Evolutionary conservation across 176 grass and related monocot species (phyloP).

Genomic region (Saccharum officinarum): DNA sequence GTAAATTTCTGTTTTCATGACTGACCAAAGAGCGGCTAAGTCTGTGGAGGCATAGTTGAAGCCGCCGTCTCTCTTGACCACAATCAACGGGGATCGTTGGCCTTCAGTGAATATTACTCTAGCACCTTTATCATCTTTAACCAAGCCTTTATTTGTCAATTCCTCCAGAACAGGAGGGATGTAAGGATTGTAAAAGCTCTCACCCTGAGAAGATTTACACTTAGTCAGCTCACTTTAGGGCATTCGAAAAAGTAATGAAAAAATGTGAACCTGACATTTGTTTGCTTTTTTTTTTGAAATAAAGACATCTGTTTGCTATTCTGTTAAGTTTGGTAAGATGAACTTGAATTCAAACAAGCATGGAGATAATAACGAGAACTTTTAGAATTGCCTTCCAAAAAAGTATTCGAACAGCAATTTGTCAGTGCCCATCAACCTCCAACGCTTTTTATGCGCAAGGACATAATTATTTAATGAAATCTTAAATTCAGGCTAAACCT

Average conservation of each 20-base stretch:
- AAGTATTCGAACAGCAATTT: neutral
- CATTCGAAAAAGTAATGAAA: neutral
- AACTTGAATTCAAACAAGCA: neutral
- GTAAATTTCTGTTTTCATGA: too few relatives aligned
- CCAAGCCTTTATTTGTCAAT: conserved; percentile 55
- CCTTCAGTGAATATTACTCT: conserved; percentile 63
- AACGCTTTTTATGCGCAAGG: neutral
- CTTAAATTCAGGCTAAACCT: neutral
- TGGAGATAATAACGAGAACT: neutral
- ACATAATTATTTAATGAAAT: neutral
- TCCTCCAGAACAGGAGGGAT: conserved; percentile 67
- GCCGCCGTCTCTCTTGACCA: conserved; percentile 83
- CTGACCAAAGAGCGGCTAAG: conserved; percentile 77
- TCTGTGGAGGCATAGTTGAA: conserved; percentile 95
- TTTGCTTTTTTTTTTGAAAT: neutral
- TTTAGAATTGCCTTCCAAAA: neutral
- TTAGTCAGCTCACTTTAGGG: neutral
- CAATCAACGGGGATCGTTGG: conserved; percentile 68
- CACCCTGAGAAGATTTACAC: conserved; percentile 48
- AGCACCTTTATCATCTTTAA: conserved; percentile 65
- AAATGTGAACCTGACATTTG: neutral
- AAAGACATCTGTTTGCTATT: neutral
- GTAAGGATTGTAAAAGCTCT: conserved; percentile 92
- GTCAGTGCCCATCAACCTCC: too few relatives aligned
- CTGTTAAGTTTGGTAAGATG: neutral